Evolutionary conservation across 1,284 basidiomycete genomes (phyloP).

Genomic region (Leccinum variabile): DNA sequence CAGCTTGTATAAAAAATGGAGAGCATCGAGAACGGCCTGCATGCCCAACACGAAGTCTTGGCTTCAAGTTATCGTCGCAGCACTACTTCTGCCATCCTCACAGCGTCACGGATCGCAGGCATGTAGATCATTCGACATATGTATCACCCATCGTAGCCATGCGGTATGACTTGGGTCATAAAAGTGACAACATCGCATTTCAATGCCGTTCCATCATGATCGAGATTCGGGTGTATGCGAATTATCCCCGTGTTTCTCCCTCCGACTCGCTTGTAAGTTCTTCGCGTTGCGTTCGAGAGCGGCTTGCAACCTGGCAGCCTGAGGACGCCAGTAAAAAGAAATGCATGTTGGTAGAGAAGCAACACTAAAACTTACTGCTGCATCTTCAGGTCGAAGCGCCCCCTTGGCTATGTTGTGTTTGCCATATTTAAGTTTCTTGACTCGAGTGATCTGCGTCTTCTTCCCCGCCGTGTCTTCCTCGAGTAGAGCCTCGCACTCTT

Average conservation of each 20-base stretch:
- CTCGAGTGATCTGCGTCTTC: constrained; percentile 42
- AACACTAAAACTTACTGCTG: constrained; percentile 52
- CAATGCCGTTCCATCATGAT: constrained; percentile 9
- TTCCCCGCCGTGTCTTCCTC: constrained; percentile 46
- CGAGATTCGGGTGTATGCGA: constrained; percentile 25
- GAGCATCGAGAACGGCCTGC: no score
- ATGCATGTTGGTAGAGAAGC: not conserved
- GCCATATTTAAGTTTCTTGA: constrained; percentile 54
- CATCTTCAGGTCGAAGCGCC: constrained; percentile 74
- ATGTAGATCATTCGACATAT: constrained; percentile 18
- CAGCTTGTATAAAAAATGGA: no score
- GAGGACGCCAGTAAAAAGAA: constrained; percentile 1
- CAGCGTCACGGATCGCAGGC: constrained; percentile 15
- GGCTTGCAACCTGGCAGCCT: constrained; percentile 60
- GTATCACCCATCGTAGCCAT: constrained; percentile 28
- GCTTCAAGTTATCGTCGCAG: no score
- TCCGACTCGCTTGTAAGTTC: constrained; percentile 35
- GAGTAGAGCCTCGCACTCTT: constrained; percentile 68
- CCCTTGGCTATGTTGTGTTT: constrained; percentile 87
- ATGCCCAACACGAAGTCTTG: no score
- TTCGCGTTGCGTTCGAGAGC: constrained; percentile 60
- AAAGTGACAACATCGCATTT: constrained; percentile 17
- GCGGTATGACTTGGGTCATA: constrained; percentile 22
- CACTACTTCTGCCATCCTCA: constrained; percentile 5
- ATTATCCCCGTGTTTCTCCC: constrained; percentile 26